Conservation (phyloP, 2,329 filamentous ascomycete species). For the Dendryphion nanum region DNA sequence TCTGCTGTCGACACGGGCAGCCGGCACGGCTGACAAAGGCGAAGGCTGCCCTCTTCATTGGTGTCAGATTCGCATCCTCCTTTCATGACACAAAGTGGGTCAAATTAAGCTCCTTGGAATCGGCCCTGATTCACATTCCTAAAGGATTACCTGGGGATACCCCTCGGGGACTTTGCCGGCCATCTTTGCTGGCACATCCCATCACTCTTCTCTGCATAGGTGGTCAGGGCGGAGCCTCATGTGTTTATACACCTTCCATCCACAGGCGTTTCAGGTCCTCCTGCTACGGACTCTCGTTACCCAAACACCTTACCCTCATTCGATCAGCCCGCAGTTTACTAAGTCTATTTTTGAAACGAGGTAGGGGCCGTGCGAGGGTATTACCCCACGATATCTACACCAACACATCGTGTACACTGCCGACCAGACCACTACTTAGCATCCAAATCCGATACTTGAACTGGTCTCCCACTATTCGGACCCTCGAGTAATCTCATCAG, state of each 20-base stretch:
- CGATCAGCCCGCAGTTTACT: not conserved
- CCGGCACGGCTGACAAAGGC: too few relatives aligned
- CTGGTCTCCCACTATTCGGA: slow-evolving; percentile 11
- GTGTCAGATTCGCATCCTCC: too few relatives aligned
- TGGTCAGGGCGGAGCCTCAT: slow-evolving; percentile 20
- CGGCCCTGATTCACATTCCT: too few relatives aligned
- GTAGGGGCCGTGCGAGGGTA: not conserved
- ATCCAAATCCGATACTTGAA: slow-evolving; percentile 10
- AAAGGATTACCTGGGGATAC: too few relatives aligned
- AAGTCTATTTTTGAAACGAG: not conserved
- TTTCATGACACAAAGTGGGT: too few relatives aligned
- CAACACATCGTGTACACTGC: slow-evolving; percentile 12
- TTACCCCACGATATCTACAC: not conserved
- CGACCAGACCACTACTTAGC: slow-evolving; percentile 9
- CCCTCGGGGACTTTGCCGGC: slow-evolving; percentile 20
- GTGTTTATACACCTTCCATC: slow-evolving; percentile 16
- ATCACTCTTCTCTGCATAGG: too few relatives aligned
- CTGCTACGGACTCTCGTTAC: slow-evolving; percentile 9
- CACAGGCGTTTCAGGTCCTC: slow-evolving; percentile 15
- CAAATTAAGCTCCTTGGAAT: too few relatives aligned
- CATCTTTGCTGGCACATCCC: too few relatives aligned
- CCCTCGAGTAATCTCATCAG: slow-evolving; percentile 4
- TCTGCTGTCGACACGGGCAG: too few relatives aligned
- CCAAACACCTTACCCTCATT: slow-evolving; percentile 1
- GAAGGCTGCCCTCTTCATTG: too few relatives aligned